Conservation (phyloP, 768 basidiomycete genomes). For the Psilocybe azurescens region DNA sequence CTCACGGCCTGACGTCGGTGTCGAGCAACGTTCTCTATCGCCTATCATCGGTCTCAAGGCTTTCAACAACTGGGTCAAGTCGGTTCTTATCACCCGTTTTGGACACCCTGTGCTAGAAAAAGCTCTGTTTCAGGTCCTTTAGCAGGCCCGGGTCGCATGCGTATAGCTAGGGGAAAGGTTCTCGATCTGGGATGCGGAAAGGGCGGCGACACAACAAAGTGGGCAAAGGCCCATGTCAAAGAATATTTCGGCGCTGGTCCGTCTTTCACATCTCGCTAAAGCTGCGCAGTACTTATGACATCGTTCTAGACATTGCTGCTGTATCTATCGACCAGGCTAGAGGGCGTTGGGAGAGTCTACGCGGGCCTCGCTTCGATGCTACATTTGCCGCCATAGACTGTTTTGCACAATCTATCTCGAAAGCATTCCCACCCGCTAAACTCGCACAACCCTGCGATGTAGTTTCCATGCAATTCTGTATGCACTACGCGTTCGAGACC, state of each 20-base stretch:
- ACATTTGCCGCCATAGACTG: slow-evolving; percentile 89
- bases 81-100: slow-evolving; percentile 91
- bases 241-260: slow-evolving; percentile 85
- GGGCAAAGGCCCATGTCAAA: slow-evolving; percentile 83
- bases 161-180: slow-evolving; percentile 67
- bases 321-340: slow-evolving; percentile 91
- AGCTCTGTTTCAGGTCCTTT: slow-evolving; percentile 34
- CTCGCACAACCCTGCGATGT: slow-evolving; percentile 84
- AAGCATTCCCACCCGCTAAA: slow-evolving; percentile 65
- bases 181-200: slow-evolving; percentile 99
- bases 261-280: slow-evolving; percentile 8
- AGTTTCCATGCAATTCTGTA: slow-evolving; percentile 99
- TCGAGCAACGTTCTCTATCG: slow-evolving; percentile 81
- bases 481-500: slow-evolving; percentile 99
- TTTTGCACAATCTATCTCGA: slow-evolving; percentile 74
- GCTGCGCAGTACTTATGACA: slow-evolving; percentile 2
- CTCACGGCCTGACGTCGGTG: slow-evolving; percentile 88
- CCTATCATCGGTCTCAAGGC: slow-evolving; percentile 96
- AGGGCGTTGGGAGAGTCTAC: slow-evolving; percentile 62
- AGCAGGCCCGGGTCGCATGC: slow-evolving; percentile 34
- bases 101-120: slow-evolving; percentile 70
- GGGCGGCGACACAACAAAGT: slow-evolving; percentile 96
- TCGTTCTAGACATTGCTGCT: slow-evolving; percentile 77
- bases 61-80: slow-evolving; percentile 99
- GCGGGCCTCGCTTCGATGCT: slow-evolving; percentile 69